Base-by-base conservation (phyloP, 1,284 basidiomycete species). In the Microstroma glucosiphilum region DNA sequence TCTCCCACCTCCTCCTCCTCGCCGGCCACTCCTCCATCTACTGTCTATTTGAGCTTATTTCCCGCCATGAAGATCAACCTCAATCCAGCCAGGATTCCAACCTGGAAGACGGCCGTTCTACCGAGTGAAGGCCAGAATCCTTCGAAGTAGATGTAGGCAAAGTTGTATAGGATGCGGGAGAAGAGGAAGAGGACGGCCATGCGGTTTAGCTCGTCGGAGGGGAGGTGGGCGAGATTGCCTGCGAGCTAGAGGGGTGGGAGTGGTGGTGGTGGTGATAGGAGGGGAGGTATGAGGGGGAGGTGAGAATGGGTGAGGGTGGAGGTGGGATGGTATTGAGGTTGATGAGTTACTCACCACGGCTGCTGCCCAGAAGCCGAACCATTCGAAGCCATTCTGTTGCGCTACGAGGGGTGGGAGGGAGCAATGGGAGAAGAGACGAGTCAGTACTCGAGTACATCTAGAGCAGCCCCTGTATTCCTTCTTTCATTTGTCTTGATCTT, bases 171-270 rank as follows among this genome's bases (percentile, higher is more conserved):
- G 13, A 67, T 61, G 12, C 73, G 56, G 19, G 63, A 61, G n/a
- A 48, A 60, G 41, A 76, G 55, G 65, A 75, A 74, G 6, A 57
- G 62, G 40, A 58, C 57, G 11, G 71, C 64, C 30, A 71, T 46
- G 48, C 60, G 55, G 65, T 74, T 73, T n/a, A 76, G 61, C 59
- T 66, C 59, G 19, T 59, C 55, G 41, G 53, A 54, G n/a, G 73
- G 73, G 6, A 76, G 67, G 4, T 60, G 57, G 26, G 72, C 72
- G 3, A 64, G 26, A 61, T 73, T 76, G 17, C 68, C 74, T 0
- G 72, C 69, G 11, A 76, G 60, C 63, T 65, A 40, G 0, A 25
- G 54, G 13, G 23, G n/a, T n/a, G n/a, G n/a, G n/a, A n/a, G n/a
- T n/a, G n/a, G n/a, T n/a, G n/a, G n/a, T n/a, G 30, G 54, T 6